Conservation (phyloP, 257 asterid genomes). For the Capsicum chinense region DNA sequence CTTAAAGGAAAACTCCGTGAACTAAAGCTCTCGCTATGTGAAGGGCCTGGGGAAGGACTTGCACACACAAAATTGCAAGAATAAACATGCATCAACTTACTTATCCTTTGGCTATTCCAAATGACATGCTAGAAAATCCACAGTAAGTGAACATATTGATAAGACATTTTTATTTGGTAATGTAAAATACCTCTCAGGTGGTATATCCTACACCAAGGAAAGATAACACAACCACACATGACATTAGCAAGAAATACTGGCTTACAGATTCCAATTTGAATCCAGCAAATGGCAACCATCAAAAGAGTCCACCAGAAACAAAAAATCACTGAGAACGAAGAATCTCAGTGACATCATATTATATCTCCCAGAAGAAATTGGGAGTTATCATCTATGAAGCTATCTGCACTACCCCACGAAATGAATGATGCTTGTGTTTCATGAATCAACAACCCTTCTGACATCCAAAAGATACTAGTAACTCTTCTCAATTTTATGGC, state of each 20-base stretch:
- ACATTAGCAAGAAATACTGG: background rate
- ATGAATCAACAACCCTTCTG: background rate
- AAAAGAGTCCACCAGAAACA: background rate
- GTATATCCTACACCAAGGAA: background rate
- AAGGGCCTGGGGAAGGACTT: background rate
- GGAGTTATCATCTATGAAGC: background rate
- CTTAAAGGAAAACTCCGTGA: background rate
- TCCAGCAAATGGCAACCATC: background rate
- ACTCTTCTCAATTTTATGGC: background rate
- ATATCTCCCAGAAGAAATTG: background rate
- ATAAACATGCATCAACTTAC: background rate
- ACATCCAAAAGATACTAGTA: background rate
- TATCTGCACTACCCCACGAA: background rate
- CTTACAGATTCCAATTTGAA: background rate
- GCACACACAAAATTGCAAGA: slow-evolving; percentile 17
- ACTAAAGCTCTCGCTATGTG: no score
- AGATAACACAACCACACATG: background rate
- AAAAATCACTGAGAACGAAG: background rate
- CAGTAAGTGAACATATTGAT: background rate
- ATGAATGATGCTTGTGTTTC: background rate
- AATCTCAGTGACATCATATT: background rate
- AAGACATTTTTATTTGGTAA: background rate
- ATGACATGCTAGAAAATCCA: background rate
- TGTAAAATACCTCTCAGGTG: background rate
- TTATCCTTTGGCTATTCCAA: background rate